These are phyloP conservation scores for Limtongia smithiae DNA, from an alignment of 805 yeast species.

Conservation along the genomic window DNA sequence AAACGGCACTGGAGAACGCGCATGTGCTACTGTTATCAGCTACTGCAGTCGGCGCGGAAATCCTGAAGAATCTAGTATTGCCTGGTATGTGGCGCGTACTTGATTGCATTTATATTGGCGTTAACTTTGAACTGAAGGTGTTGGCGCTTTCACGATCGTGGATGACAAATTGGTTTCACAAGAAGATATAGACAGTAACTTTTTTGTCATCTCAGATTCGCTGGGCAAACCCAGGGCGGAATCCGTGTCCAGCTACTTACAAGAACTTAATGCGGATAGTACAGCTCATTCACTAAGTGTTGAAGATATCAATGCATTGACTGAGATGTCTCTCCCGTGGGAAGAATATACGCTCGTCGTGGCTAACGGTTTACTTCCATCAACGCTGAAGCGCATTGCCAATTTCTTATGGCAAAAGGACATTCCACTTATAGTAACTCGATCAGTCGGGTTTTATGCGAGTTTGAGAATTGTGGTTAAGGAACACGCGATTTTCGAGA, in stretches of 20 bases:
- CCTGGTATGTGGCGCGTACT: conserved; percentile 46
- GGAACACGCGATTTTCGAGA: conserved; percentile 58
- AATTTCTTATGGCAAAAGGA: conserved; percentile 42
- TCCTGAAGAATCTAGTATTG: conserved; percentile 70
- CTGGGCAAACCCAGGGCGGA: conserved; percentile 44
- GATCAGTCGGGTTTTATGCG: conserved; percentile 65
- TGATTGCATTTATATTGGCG: neutral
- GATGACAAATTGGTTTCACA: conserved; percentile 45
- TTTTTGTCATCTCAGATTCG: conserved; percentile 51
- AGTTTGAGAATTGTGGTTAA: conserved; percentile 48
- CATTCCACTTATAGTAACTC: conserved; percentile 54
- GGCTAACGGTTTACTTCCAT: conserved; percentile 39
- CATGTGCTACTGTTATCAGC: conserved; percentile 61
- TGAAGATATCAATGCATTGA: conserved; percentile 4
- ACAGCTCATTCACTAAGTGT: conserved; percentile 36
- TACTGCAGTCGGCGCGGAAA: conserved; percentile 59
- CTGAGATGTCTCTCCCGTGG: conserved; percentile 42
- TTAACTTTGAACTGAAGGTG: conserved; percentile 42
- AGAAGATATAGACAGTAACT: conserved; percentile 54
- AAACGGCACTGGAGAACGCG: conserved; percentile 52
- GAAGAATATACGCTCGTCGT: conserved; percentile 49
- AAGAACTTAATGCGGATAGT: conserved; percentile 61
- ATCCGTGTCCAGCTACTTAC: conserved; percentile 43
- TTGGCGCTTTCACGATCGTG: conserved; percentile 61
- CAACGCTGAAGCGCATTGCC: conserved; percentile 35